Evolutionary conservation across 2,329 filamentous ascomycete genomes (phyloP), one percentile per base, ranked within the genome.

Genomic region (Metarhizium guizhouense): DNA sequence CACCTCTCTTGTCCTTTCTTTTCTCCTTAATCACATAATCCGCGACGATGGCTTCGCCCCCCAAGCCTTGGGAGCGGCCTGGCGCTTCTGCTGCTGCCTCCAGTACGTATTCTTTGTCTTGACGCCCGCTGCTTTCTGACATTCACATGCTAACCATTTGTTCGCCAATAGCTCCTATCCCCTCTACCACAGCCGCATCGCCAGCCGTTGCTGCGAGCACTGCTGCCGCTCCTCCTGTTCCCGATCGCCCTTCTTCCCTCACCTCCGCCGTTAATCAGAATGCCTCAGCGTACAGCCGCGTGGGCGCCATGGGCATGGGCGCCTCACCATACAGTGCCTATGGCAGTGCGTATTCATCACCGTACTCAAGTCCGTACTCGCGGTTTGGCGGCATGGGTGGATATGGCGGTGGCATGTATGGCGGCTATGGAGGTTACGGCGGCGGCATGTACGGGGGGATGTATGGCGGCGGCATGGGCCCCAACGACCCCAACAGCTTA

Each of bases 51-150:
- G 82, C 82, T 60, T 96, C 93, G 72, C 94, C 94, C 68, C 94
- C 94, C 55, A 99, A 99, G 75, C 94, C 94, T 50, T 99, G 94
- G 94, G 94, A 99, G 76, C 83, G 87, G 71, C 81, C 86, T 62
- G 87, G 86, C 72, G 81, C 83, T 59, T 77, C 77, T 63, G 67
- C 75, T 61, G 51, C 60, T 66, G 67, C 68, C 76, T 66, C 57
- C 3, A 72, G 81, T 85, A 74, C 65, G 74, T 58, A 13, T 52
- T 25, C 34, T 53, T 40, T 42, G n/a, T 20, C 6, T 51, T 32
- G 47, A 51, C 32, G 38, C 57, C 56, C 29, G 14, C 16, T 52
- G 43, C 16, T 40, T 6, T n/a, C 36, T 50, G 25, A 30, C 40
- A 51, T 63, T 61, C 59, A 62, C 62, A 61, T 64, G 56, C 61